Evolutionary conservation across 2,329 filamentous ascomycete genomes (phyloP).

Genomic region (Zasmidium angulare): DNA sequence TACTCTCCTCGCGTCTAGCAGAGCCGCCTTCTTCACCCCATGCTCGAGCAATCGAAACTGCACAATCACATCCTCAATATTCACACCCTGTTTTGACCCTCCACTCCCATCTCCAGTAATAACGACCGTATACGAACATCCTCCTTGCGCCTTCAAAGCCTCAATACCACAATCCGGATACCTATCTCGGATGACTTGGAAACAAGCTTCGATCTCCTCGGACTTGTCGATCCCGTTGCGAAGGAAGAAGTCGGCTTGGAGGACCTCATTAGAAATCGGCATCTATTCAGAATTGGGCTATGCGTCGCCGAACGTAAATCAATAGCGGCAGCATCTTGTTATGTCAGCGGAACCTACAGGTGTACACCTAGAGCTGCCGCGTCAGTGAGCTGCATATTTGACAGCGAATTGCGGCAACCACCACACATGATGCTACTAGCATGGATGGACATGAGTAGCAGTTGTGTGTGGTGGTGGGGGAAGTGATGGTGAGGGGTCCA

Average conservation of each 20-base stretch:
- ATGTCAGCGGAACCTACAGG: too few species aligned
- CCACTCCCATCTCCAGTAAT: not conserved
- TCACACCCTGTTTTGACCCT: too few species aligned
- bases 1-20: slow-evolving; percentile 3
- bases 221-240: not conserved
- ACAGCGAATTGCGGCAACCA: not conserved
- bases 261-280: slow-evolving; percentile 3
- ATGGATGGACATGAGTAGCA: too few species aligned
- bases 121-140: slow-evolving; percentile 14
- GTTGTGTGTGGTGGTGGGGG: too few species aligned
- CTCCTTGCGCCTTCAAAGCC: slow-evolving; percentile 11
- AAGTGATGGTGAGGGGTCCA: not conserved
- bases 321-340: too few species aligned
- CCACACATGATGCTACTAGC: not conserved
- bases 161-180: not conserved
- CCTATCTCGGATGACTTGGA: not conserved
- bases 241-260: not conserved
- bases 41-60: slow-evolving; percentile 10
- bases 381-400: not conserved
- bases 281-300: too few species aligned
- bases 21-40: not conserved
- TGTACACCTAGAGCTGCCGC: too few species aligned
- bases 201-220: slow-evolving; percentile 2
- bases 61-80: not conserved
- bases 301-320: not conserved